phyloP scores from a whole-genome alignment of 1,139 yeast species.

The Magnusiomyces clavatus region DNA sequence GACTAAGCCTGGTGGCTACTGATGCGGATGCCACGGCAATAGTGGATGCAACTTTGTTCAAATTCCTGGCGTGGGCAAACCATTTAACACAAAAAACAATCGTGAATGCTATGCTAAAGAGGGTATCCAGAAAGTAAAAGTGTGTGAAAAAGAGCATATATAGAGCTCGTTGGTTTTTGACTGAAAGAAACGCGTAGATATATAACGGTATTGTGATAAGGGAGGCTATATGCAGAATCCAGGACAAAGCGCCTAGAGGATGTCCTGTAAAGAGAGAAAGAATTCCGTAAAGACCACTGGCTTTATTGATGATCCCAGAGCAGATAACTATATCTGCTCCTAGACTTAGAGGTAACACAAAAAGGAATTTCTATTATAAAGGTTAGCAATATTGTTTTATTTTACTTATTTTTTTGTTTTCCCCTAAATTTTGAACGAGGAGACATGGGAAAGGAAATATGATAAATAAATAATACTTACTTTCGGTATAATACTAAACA shows the following conservation, averaged over 20 bases:
- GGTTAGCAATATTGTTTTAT: too few relatives aligned
- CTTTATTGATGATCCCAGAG: conserved; percentile 74
- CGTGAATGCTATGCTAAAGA: conserved; percentile 60
- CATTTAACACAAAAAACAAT: conserved; percentile 66
- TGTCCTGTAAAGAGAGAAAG: conserved; percentile 82
- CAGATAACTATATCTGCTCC: conserved; percentile 86
- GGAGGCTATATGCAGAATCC: conserved; percentile 70
- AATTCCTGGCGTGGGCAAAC: conserved; percentile 40
- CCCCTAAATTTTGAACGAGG: too few relatives aligned
- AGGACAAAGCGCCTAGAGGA: conserved; percentile 73
- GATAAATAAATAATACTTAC: neutral
- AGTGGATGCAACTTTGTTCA: conserved; percentile 10
- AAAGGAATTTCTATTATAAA: conserved; percentile 36
- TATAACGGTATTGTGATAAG: conserved; percentile 59
- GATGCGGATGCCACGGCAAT: conserved; percentile 8
- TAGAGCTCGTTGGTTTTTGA: conserved; percentile 42
- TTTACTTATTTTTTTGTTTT: too few relatives aligned
- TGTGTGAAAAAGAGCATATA: conserved; percentile 55
- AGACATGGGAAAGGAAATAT: neutral
- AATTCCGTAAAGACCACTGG: conserved; percentile 83
- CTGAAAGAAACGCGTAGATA: conserved; percentile 48
- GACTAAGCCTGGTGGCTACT: conserved; percentile 1
- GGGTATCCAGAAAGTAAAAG: conserved; percentile 58
- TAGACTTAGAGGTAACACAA: conserved; percentile 64
- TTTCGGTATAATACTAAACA: too few relatives aligned